Base-by-base conservation (phyloP, 805 yeast species). In the Metschnikowia gruessii region DNA sequence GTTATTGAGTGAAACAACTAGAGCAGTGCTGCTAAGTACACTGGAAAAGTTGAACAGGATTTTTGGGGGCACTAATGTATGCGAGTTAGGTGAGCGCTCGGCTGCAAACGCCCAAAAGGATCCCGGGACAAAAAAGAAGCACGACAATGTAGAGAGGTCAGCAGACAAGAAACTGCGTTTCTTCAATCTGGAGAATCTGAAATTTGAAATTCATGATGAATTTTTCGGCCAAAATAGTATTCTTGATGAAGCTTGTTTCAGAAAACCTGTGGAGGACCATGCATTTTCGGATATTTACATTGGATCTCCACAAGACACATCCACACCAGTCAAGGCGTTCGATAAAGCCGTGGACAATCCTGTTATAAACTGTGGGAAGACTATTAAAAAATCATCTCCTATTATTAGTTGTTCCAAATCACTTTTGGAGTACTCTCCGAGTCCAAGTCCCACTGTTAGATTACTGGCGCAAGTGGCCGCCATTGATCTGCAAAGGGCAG, bases 41-140 rank as follows among this genome's bases (percentile, higher is more conserved):
- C 30, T 19, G 29, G 39, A 37, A 6, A 32, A 33, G 17, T 38
- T 43, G 39, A 17, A 10, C 29, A 30, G 34, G 24, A 43, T 43
- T 21, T 43, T 43, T 26, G 42, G 46, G 6, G 29, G 18, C 16
- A 13, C 17, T 16, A 15, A 13, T 15, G 28, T 11, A 10, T 12
- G 16, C 10, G 38, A 37, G 16, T n/a, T 22, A 11, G 24, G 39
- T 33, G 24, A 32, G 7, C 10, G 13, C 15, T 33, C 36, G 42
- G 38, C 35, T 43, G 39, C 46, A 38, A 43, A 26, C 18, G 21
- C 42, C 26, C 19, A 35, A 21, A 19, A 18, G 29, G 28, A 10
- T 12, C 32, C 32, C n/a, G 26, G 16, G 30, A 10, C 43, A 3
- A 19, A 30, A 15, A 16, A 13, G 12, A 17, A 17, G 26, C 37